Percentiles rank a stretch among this genome's conserved stretches.
These are phyloP conservation scores for Monilinia fructigena DNA, from an alignment of 2,329 filamentous ascomycete genomes.

Conservation along the genomic window DNA sequence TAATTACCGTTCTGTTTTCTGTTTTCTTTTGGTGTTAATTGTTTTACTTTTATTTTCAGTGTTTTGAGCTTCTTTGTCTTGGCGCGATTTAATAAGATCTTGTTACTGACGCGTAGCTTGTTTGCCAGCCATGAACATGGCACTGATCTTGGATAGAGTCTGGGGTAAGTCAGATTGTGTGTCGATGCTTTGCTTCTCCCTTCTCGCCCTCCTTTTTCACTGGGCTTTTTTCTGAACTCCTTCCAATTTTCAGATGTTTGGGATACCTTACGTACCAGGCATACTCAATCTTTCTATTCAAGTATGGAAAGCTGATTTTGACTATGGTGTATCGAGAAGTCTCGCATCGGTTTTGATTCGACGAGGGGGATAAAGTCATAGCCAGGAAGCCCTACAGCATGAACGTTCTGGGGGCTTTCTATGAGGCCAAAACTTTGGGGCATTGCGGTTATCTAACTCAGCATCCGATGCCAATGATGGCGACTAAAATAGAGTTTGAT, in stretches of 20 bases:
- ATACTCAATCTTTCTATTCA: background rate
- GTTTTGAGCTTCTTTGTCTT: background rate
- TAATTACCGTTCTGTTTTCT: background rate
- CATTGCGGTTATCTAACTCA: background rate
- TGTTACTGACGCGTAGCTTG: background rate
- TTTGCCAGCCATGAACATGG: too few relatives aligned
- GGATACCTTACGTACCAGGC: background rate
- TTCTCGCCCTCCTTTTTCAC: background rate
- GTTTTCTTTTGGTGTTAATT: slow-evolving; percentile 3
- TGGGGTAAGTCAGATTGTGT: background rate
- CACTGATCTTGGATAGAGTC: too few relatives aligned
- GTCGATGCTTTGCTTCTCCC: background rate
- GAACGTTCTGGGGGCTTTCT: background rate
- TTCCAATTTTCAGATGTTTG: background rate
- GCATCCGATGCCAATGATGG: background rate
- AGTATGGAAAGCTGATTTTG: background rate
- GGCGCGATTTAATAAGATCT: background rate
- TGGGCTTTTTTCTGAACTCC: background rate
- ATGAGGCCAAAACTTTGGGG: background rate
- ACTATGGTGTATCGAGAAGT: slow-evolving; percentile 3
- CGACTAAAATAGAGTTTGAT: background rate
- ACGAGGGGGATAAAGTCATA: background rate
- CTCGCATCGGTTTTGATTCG: background rate
- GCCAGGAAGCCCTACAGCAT: background rate
- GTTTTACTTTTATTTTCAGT: background rate